phyloP scores from a whole-genome alignment of 1,139 yeast genomes.

The Meyerozyma smithsonii region DNA sequence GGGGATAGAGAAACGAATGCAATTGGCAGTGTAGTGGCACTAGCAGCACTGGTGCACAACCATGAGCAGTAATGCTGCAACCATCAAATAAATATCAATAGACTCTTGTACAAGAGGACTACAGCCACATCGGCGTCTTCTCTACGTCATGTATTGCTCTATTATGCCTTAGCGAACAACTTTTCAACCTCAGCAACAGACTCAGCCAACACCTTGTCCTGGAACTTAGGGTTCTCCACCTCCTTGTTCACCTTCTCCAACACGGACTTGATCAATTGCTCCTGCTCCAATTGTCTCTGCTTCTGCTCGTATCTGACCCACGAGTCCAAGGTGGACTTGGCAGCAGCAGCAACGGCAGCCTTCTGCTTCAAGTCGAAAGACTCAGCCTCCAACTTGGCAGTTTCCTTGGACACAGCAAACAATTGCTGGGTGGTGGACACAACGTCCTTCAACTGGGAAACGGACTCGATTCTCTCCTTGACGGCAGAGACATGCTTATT shows the following conservation, averaged over 20 bases:
- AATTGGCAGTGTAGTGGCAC: no score
- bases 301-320: constrained; percentile 99
- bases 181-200: constrained; percentile 89
- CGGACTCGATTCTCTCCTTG: constrained; percentile 84
- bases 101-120: no score
- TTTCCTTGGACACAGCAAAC: constrained; percentile 92
- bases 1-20: background rate
- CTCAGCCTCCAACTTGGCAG: constrained; percentile 92
- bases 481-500: constrained; percentile 88
- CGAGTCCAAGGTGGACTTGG: constrained; percentile 92
- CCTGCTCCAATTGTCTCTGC: constrained; percentile 95
- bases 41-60: no score
- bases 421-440: constrained; percentile 86
- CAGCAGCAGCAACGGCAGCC: constrained; percentile 83
- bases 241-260: constrained; percentile 86
- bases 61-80: no score
- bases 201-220: constrained; percentile 86
- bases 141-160: background rate
- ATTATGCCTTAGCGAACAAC: constrained; percentile 53
- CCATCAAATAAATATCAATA: no score
- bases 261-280: constrained; percentile 82
- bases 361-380: constrained; percentile 89
- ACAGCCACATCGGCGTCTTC: background rate
- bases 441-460: constrained; percentile 85
- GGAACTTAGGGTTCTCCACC: constrained; percentile 84